These are phyloP conservation scores for Puccinellia tenuiflora DNA, from an alignment of 176 grass and related monocot species.

Conservation along the genomic window DNA sequence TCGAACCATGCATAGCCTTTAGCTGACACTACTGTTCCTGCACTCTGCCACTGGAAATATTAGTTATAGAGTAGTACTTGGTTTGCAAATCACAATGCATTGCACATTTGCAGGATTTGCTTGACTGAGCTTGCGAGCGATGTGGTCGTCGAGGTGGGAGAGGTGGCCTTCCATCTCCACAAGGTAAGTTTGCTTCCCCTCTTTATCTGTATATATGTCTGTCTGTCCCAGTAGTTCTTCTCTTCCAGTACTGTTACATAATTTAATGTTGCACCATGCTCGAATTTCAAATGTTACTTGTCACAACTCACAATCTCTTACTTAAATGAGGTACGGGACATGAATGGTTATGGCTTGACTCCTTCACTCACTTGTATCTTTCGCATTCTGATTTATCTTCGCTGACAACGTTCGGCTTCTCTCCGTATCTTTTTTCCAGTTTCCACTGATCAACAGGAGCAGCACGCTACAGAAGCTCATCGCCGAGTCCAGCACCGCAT, in stretches of 20 bases:
- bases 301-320: too few species aligned
- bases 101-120: constrained; percentile 45
- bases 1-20: too few species aligned
- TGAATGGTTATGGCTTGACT: too few species aligned
- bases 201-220: too few species aligned
- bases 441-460: constrained; percentile 54
- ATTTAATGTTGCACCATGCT: too few species aligned
- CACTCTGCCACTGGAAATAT: too few species aligned
- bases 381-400: not conserved
- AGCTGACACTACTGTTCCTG: too few species aligned
- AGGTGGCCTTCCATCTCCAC: constrained; percentile 64
- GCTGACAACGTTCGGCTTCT: not conserved
- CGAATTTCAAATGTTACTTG: too few species aligned
- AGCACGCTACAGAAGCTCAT: constrained; percentile 53
- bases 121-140: constrained; percentile 54
- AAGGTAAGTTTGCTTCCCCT: constrained; percentile 40
- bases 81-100: not conserved
- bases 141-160: constrained; percentile 53
- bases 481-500: constrained; percentile 11
- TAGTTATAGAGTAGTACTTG: too few species aligned
- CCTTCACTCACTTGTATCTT: not conserved
- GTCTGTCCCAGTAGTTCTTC: too few species aligned
- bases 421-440: constrained; percentile 35
- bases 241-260: too few species aligned
- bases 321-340: too few species aligned